These are phyloP conservation scores for Rhizopogon roseolus DNA, from an alignment of 768 basidiomycete genomes.

Conservation along the genomic window DNA sequence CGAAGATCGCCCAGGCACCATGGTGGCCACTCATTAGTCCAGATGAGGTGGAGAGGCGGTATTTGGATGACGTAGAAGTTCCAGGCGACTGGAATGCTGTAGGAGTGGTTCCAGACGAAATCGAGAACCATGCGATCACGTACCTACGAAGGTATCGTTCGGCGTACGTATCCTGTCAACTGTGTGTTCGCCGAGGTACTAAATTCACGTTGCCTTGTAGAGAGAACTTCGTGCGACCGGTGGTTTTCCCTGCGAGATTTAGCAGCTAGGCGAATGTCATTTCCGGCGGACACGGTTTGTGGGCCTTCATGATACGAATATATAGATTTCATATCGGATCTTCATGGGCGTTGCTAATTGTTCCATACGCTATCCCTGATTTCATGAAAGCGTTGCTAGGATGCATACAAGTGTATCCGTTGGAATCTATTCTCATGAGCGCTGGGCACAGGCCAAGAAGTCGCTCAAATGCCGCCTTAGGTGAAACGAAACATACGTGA, in stretches of 20 bases:
- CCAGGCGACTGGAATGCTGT: conserved; percentile 81
- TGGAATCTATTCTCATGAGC: conserved; percentile 14
- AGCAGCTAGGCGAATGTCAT: conserved; percentile 22
- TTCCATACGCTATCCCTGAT: conserved; percentile 17
- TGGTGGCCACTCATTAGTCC: conserved; percentile 95
- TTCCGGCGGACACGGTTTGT: conserved; percentile 22
- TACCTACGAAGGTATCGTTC: conserved; percentile 88
- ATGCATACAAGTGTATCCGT: conserved; percentile 6
- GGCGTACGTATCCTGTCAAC: conserved; percentile 55
- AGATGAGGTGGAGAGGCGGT: conserved; percentile 87
- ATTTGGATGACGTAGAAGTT: conserved; percentile 72
- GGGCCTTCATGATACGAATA: conserved; percentile 15
- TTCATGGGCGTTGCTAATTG: conserved; percentile 12
- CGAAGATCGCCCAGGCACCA: conserved; percentile 53
- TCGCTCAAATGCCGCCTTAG: conserved; percentile 23
- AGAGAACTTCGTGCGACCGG: conserved; percentile 65
- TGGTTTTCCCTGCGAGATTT: conserved; percentile 55
- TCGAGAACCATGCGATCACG: conserved; percentile 86
- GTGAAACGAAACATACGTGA: conserved; percentile 11
- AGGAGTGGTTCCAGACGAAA: conserved; percentile 74
- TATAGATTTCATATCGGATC: conserved; percentile 4
- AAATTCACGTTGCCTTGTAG: conserved; percentile 26
- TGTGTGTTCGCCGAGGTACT: background rate
- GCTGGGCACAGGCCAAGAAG: conserved; percentile 7
- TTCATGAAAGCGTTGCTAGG: conserved; percentile 28